Evolutionary conservation across 2,329 filamentous ascomycete genomes (phyloP).

Genomic region (Trichoderma arundinaceum): DNA sequence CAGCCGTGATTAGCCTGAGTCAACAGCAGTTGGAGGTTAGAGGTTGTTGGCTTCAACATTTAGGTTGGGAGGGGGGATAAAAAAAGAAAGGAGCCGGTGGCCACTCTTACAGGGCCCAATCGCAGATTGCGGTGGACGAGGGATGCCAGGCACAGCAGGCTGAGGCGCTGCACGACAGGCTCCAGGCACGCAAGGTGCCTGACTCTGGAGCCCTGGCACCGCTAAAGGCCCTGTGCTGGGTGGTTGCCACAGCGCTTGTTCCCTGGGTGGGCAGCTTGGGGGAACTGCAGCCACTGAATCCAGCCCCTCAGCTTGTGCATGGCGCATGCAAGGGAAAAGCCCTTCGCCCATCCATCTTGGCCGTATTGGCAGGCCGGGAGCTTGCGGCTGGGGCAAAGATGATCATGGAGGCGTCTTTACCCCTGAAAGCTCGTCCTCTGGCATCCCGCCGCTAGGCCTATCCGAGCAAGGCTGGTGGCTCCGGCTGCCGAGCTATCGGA

Average conservation of each 20-base stretch:
- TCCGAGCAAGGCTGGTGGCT: slow-evolving; percentile 12
- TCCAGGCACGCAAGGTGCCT: slow-evolving; percentile 6
- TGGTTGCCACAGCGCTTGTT: not conserved
- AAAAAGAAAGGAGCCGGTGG: slow-evolving; percentile 24
- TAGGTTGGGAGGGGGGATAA: slow-evolving; percentile 1
- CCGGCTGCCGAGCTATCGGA: slow-evolving; percentile 29
- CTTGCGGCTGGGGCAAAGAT: not conserved
- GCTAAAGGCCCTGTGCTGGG: slow-evolving; percentile 9
- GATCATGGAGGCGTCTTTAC: slow-evolving; percentile 22
- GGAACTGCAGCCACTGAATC: slow-evolving; percentile 22
- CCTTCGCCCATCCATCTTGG: slow-evolving; percentile 11
- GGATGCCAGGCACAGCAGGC: slow-evolving; percentile 26
- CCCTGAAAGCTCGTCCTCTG: slow-evolving; percentile 27
- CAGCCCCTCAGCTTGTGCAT: slow-evolving; percentile 17
- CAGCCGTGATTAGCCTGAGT: slow-evolving; percentile 27
- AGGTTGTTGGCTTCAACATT: slow-evolving; percentile 12
- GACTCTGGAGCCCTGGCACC: not conserved
- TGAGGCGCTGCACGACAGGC: slow-evolving; percentile 16
- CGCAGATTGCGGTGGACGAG: slow-evolving; percentile 28
- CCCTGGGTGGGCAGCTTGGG: not conserved
- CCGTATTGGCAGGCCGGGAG: not conserved
- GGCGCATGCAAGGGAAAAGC: slow-evolving; percentile 24
- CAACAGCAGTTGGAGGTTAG: slow-evolving; percentile 24
- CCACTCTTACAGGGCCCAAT: slow-evolving; percentile 21
- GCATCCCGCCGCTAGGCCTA: slow-evolving; percentile 30